These are phyloP conservation scores for Xylariomycetidae sp. DNA, from an alignment of 2,329 filamentous ascomycete species.

Conservation along the genomic window DNA sequence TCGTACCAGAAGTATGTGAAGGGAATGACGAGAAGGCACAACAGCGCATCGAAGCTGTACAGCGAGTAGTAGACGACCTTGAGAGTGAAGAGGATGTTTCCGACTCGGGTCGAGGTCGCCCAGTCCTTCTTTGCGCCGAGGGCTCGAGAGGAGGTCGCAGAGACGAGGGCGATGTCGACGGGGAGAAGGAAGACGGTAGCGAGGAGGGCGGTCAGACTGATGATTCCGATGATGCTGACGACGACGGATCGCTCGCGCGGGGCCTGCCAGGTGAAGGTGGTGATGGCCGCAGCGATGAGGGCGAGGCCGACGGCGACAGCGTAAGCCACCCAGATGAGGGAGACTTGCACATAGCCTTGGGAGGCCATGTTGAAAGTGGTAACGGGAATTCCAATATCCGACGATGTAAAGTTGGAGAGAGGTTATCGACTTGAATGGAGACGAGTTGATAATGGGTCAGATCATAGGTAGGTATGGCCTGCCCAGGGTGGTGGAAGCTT, in stretches of 20 bases:
- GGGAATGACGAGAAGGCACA: constrained; percentile 84
- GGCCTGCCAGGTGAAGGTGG: constrained; percentile 87
- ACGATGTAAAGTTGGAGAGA: no score
- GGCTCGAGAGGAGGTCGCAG: constrained; percentile 71
- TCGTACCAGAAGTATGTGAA: constrained; percentile 99
- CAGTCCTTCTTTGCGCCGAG: constrained; percentile 86
- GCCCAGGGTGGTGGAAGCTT: constrained; percentile 6
- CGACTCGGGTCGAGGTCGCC: constrained; percentile 77
- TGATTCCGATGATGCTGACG: constrained; percentile 77
- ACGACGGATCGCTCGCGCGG: constrained; percentile 77
- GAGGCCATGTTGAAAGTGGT: constrained; percentile 19
- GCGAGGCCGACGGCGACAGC: constrained; percentile 73
- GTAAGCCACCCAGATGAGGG: constrained; percentile 93
- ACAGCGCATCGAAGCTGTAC: constrained; percentile 83
- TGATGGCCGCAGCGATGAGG: constrained; percentile 71
- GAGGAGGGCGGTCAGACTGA: constrained; percentile 80
- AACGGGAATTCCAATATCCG: no score
- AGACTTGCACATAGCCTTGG: constrained; percentile 68
- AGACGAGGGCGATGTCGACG: constrained; percentile 92
- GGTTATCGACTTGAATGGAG: neutral
- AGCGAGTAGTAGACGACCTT: constrained; percentile 88
- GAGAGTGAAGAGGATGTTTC: constrained; percentile 71
- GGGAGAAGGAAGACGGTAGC: constrained; percentile 89
- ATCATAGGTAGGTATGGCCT: constrained; percentile 2
- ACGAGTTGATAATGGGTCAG: neutral